Evolutionary conservation across 225 moss, liverwort and hornwort genomes (phyloP).

Genomic region (Physcomitrellopsis africana): DNA sequence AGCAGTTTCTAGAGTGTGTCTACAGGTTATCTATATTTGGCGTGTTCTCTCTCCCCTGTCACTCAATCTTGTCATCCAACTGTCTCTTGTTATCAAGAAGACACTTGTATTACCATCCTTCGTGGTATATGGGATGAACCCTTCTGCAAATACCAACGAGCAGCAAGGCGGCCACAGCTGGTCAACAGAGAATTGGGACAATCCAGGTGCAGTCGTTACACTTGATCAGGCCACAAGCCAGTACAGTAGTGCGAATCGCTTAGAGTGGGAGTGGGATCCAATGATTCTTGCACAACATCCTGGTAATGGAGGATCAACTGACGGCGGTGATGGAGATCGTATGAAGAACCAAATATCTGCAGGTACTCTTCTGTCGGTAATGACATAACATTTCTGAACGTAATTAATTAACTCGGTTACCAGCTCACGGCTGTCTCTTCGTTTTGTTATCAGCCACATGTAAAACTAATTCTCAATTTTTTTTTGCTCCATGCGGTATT

Average conservation of each 20-base stretch:
- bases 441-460: no score
- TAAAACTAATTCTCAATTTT: no score
- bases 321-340: conserved; percentile 73
- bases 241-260: conserved; percentile 68
- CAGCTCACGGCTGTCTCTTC: not conserved
- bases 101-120: conserved; percentile 43
- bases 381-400: not conserved
- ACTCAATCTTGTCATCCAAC: conserved; percentile 71
- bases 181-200: conserved; percentile 92
- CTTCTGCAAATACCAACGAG: conserved; percentile 93
- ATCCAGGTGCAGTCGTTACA: conserved; percentile 63
- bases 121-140: conserved; percentile 98
- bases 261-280: conserved; percentile 98
- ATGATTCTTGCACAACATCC: conserved; percentile 92
- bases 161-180: conserved; percentile 95
- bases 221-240: conserved; percentile 70
- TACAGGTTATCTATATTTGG: conserved; percentile 51
- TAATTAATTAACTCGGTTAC: not conserved
- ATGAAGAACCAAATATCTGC: conserved; percentile 62
- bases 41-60: conserved; percentile 82
- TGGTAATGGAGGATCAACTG: conserved; percentile 65
- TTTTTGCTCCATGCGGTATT: no score
- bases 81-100: conserved; percentile 41
- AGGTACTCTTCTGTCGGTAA: conserved; percentile 34
- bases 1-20: conserved; percentile 40